A percentile compares a stretch with the other conserved stretches of the same genome.
phyloP scores from a whole-genome alignment of 1,284 basidiomycete species.

The Xanthoconium separans region DNA sequence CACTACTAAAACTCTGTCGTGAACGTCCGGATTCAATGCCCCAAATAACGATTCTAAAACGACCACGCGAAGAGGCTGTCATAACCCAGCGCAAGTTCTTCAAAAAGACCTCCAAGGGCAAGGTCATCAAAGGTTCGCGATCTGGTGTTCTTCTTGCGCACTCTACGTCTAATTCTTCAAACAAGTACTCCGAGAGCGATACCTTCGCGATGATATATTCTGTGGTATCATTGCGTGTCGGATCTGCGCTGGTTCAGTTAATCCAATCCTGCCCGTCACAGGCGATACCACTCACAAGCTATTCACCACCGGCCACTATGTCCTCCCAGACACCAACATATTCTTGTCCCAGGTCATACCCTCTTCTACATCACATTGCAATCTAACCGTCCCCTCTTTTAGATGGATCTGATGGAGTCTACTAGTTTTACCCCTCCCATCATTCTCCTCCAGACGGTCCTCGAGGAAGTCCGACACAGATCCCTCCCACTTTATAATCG shows the following conservation, averaged over 20 bases:
- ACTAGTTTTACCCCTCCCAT: conserved; percentile 73
- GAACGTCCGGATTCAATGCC: conserved; percentile 39
- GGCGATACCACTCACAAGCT: conserved; percentile 54
- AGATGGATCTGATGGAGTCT: conserved; percentile 93
- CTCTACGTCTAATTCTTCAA: background rate
- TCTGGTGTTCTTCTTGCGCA: background rate
- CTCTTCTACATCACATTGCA: background rate
- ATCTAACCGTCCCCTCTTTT: conserved; percentile 7
- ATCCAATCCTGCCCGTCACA: conserved; percentile 45
- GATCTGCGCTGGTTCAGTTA: conserved; percentile 46
- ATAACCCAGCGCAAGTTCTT: conserved; percentile 87
- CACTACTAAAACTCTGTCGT: too few relatives aligned
- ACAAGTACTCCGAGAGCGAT: conserved; percentile 88
- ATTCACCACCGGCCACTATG: conserved; percentile 72
- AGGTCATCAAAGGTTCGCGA: conserved; percentile 82
- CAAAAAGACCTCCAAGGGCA: conserved; percentile 93
- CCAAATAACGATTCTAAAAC: conserved; percentile 78
- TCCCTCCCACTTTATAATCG: conserved; percentile 93
- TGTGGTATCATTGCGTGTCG: conserved; percentile 82
- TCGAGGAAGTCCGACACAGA: conserved; percentile 95
- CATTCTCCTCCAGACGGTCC: conserved; percentile 91
- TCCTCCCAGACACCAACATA: conserved; percentile 95
- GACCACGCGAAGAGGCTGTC: conserved; percentile 69
- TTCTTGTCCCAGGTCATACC: conserved; percentile 75
- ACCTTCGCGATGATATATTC: conserved; percentile 90